Percentiles rank a stretch among this genome's conserved stretches.
Conservation (phyloP, 345 rosid species). For the Populus deltoides region DNA sequence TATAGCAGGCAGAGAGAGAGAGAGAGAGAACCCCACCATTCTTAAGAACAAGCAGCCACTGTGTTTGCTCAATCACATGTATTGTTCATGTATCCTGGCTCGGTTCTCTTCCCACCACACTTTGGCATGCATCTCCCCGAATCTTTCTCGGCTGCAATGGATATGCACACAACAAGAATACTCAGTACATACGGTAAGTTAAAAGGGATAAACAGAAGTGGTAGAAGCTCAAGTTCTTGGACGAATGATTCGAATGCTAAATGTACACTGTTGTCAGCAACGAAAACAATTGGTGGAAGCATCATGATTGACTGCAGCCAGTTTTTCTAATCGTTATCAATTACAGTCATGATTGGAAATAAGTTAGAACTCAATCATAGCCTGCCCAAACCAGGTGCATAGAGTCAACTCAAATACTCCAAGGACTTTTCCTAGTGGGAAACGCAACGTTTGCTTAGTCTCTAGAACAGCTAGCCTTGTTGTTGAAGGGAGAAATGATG, state of each 20-base stretch:
- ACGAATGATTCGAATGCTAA: background rate
- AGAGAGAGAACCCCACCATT: slow-evolving; percentile 17
- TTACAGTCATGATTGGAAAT: slow-evolving; percentile 18
- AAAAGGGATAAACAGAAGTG: background rate
- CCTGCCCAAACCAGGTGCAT: slow-evolving; percentile 17
- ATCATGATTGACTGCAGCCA: slow-evolving; percentile 17
- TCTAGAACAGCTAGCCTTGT: background rate
- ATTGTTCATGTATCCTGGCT: slow-evolving; percentile 86
- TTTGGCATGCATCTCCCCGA: slow-evolving; percentile 94
- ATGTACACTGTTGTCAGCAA: background rate
- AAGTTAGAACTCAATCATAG: slow-evolving; percentile 18
- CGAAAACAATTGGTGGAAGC: slow-evolving; percentile 8
- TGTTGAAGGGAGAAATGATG: background rate
- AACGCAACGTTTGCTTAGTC: background rate
- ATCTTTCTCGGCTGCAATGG: slow-evolving; percentile 80
- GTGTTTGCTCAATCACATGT: slow-evolving; percentile 46
- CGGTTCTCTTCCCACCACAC: slow-evolving; percentile 99
- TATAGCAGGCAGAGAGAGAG: background rate
- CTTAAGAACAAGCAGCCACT: slow-evolving; percentile 10
- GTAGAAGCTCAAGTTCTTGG: background rate
- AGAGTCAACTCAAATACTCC: slow-evolving; percentile 5
- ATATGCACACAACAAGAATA: background rate
- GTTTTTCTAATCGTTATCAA: slow-evolving; percentile 14
- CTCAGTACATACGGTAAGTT: background rate
- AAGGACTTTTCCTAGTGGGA: background rate